These are phyloP conservation scores for Fusarium illudens DNA, from an alignment of 2,329 filamentous ascomycete genomes.

Conservation along the genomic window DNA sequence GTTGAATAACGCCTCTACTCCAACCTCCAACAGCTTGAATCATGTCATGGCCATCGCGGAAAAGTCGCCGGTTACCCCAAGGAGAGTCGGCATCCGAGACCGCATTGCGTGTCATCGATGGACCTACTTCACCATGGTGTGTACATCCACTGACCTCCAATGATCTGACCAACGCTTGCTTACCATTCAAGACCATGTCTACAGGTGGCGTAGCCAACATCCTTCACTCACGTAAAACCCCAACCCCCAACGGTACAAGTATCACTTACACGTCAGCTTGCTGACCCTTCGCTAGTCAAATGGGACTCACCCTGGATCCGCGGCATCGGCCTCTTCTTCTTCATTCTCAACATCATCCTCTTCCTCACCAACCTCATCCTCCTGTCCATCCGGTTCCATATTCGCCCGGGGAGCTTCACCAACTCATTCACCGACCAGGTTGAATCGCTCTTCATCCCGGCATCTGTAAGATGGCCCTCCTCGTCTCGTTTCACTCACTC, in stretches of 20 bases:
- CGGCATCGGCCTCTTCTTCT: constrained; percentile 67
- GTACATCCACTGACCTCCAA: background rate
- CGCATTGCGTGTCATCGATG: constrained; percentile 66
- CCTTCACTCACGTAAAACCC: constrained; percentile 52
- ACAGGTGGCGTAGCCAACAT: constrained; percentile 66
- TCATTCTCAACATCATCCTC: constrained; percentile 69
- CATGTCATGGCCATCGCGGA: constrained; percentile 47
- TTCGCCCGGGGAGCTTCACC: constrained; percentile 74
- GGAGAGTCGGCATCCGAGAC: constrained; percentile 57
- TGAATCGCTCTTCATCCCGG: constrained; percentile 80
- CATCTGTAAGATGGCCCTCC: constrained; percentile 56
- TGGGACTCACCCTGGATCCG: constrained; percentile 61
- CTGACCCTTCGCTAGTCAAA: constrained; percentile 23
- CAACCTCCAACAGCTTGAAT: constrained; percentile 41
- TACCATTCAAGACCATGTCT: constrained; percentile 51
- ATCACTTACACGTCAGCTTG: background rate
- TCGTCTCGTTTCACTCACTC: constrained; percentile 9
- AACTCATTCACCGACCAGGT: constrained; percentile 78
- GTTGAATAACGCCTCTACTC: constrained; percentile 21
- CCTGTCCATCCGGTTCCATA: constrained; percentile 73
- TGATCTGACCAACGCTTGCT: background rate
- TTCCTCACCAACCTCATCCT: constrained; percentile 70
- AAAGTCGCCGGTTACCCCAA: constrained; percentile 37
- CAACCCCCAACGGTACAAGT: background rate
- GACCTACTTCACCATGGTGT: constrained; percentile 76